Evolutionary conservation across 2,329 filamentous ascomycete genomes (phyloP).

Genomic region (Aspergillus sp.): DNA sequence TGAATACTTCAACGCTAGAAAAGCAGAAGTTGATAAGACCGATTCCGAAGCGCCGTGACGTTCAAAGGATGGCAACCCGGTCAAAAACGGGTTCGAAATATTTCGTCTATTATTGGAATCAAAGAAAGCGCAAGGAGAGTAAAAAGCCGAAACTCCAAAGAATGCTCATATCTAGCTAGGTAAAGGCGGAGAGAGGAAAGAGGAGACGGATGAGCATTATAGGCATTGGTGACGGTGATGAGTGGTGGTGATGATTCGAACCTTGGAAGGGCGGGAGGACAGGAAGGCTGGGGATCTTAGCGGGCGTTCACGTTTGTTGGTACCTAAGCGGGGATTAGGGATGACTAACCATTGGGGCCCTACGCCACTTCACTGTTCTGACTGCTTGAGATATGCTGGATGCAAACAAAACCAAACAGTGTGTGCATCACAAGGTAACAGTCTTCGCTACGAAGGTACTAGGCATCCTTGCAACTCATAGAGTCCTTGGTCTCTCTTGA

Average conservation of each 20-base stretch:
- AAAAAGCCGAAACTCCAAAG: conserved; percentile 9
- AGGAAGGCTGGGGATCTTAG: conserved; percentile 5
- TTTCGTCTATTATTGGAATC: conserved; percentile 12
- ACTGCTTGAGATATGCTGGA: too few species aligned
- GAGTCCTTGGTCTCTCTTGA: too few species aligned
- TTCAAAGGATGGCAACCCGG: conserved; percentile 4
- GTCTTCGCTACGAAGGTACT: too few species aligned
- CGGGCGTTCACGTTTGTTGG: conserved; percentile 1
- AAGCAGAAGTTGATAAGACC: conserved; percentile 6
- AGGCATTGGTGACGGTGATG: too few species aligned
- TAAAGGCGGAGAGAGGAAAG: conserved; percentile 4
- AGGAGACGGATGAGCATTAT: conserved; percentile 5
- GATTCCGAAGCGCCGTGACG: not conserved
- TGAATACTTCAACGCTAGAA: conserved; percentile 20
- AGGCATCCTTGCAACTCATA: too few species aligned
- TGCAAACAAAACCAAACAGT: not conserved
- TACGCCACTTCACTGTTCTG: conserved; percentile 11
- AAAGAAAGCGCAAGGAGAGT: conserved; percentile 9
- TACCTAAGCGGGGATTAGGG: conserved; percentile 13
- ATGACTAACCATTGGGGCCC: conserved; percentile 16
- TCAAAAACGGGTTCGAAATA: conserved; percentile 2
- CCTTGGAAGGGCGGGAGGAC: conserved; percentile 3
- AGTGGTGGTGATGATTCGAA: not conserved
- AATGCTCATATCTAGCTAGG: conserved; percentile 16
- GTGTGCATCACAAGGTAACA: not conserved